phyloP scores from a whole-genome alignment of 352 stramenopile genomes.

The Pythium rishiriense region DNA sequence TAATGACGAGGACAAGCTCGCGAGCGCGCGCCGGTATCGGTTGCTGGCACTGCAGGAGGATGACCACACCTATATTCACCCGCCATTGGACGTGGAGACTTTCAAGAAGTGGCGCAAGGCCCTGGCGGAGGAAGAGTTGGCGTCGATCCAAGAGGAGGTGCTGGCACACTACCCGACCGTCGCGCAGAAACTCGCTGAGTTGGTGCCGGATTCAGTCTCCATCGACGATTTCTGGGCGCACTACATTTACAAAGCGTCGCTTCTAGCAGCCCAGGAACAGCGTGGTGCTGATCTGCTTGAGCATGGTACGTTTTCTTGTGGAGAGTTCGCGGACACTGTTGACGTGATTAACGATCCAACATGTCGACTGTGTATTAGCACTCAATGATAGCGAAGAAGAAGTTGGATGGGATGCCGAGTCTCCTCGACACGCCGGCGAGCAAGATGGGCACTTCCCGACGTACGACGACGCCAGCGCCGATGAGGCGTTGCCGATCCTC shows the following conservation, averaged over 20 bases:
- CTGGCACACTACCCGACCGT: slow-evolving; percentile 67
- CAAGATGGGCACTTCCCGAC: slow-evolving; percentile 37
- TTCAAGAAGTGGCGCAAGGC: slow-evolving; percentile 62
- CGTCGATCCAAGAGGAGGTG: slow-evolving; percentile 50
- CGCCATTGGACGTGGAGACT: slow-evolving; percentile 54
- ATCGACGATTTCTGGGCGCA: slow-evolving; percentile 63
- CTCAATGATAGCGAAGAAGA: slow-evolving; percentile 70
- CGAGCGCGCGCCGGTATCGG: slow-evolving; percentile 55
- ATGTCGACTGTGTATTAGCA: slow-evolving; percentile 25
- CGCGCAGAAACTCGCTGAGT: slow-evolving; percentile 49
- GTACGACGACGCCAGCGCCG: slow-evolving; percentile 33
- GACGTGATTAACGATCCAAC: neutral
- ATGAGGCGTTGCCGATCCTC: slow-evolving; percentile 6
- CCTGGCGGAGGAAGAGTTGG: slow-evolving; percentile 37
- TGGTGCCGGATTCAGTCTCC: slow-evolving; percentile 55
- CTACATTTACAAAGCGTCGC: slow-evolving; percentile 77
- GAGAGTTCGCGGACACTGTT: neutral
- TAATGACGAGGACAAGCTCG: slow-evolving; percentile 35
- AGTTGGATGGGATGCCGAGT: slow-evolving; percentile 69
- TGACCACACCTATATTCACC: slow-evolving; percentile 59
- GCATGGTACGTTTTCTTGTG: slow-evolving; percentile 38
- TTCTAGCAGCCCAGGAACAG: slow-evolving; percentile 67
- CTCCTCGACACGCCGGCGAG: slow-evolving; percentile 33
- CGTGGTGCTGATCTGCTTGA: slow-evolving; percentile 61
- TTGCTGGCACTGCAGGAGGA: slow-evolving; percentile 67